phyloP scores from a whole-genome alignment of 1,139 yeast genomes.

The Hansenula sp. region DNA sequence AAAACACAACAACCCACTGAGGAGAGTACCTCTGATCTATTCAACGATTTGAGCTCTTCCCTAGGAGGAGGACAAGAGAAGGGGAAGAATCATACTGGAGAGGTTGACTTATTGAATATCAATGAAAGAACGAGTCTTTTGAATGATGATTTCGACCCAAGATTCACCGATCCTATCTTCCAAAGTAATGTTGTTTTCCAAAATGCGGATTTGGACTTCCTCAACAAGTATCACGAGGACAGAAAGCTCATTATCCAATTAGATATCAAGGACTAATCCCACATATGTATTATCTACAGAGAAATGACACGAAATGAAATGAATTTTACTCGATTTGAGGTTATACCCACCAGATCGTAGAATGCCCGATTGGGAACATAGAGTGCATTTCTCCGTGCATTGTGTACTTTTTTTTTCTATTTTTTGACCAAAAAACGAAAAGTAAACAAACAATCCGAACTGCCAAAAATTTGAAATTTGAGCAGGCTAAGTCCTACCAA shows the following conservation, averaged over 20 bases:
- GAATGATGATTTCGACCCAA: conserved; percentile 20
- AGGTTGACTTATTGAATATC: conserved; percentile 11
- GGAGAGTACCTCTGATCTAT: neutral
- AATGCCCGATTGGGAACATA: neutral
- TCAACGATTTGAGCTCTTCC: neutral
- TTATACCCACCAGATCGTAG: neutral
- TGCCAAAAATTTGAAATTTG: neutral
- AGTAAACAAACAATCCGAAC: conserved; percentile 1
- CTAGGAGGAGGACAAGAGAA: neutral
- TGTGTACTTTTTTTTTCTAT: neutral
- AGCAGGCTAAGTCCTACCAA: no score
- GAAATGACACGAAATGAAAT: neutral
- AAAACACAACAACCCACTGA: neutral
- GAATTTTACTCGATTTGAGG: neutral
- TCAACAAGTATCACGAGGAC: conserved; percentile 18
- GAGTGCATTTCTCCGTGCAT: neutral
- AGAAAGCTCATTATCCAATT: conserved; percentile 16
- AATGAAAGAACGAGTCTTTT: conserved; percentile 11
- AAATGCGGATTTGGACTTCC: conserved; percentile 9
- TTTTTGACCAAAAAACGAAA: neutral
- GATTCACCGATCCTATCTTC: conserved; percentile 18
- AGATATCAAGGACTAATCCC: conserved; percentile 2
- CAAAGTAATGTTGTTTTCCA: conserved; percentile 11
- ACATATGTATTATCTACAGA: neutral
- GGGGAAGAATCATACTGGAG: neutral